Evolutionary conservation across 192 early-diverging fungal genomes (phyloP), one percentile per base, ranked within the genome.

Genomic region (Mortierella claussenii): DNA sequence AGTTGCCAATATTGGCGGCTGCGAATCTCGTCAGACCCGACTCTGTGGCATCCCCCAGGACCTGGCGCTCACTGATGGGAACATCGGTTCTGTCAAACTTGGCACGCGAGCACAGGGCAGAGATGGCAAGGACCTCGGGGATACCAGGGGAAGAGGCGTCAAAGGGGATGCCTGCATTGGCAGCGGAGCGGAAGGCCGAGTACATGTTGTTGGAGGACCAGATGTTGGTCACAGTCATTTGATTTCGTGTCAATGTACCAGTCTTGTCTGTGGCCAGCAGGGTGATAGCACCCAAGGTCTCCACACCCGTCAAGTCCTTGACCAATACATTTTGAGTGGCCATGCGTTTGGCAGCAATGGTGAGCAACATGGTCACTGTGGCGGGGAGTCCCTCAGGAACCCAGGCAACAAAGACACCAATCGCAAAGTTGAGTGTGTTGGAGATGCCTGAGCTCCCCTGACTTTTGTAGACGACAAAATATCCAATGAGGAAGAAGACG

Each of bases 331-430:
- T 92, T 67, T 89, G 81, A 23, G 73, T 28, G 0, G 95, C 93
- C 95, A 98, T 96, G 34, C 94, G 90, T 80, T 97, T 95, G 51
- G 97, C 97, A n/a, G 97, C 96, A 37, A 98, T 92, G 5, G 95
- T 95, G 42, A 98, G 79, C 52, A 98, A 85, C 80, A 97, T 91
- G 2, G 96, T 95, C 10, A 98, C 94, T 2, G 96, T 98, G 9
- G 95, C 92, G 9, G 94, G 94, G 27, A 98, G 85, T 53, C 97
- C 97, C 82, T 98, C 85, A 33, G 97, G 97, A 2, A 96, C 96
- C 89, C 90, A 98, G 31, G 93, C 93, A 49, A 95, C 88, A 70
- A 93, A 89, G 12, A 88, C 79, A 43, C 94, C 95, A 51, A 98
- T 94, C 20, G 95, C 95, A 87, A 97, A 96, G 81, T 92, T 94